Percentiles rank a stretch among this genome's conserved stretches.
phyloP scores from a whole-genome alignment of 1,139 yeast species.

The Debaryomyces subglobosus region DNA sequence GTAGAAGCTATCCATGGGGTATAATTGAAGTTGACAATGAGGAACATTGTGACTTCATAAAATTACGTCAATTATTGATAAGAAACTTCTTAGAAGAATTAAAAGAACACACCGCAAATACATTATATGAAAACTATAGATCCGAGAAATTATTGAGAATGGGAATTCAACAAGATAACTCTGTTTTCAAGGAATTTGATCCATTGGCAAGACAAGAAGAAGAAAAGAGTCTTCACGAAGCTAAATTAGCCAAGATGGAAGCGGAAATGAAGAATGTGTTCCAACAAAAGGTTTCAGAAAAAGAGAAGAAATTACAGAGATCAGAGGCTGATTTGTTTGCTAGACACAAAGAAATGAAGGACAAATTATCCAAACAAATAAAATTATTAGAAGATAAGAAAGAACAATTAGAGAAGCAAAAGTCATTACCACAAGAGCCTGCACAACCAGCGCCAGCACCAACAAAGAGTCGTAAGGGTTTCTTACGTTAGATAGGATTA shows the following conservation, averaged over 20 bases:
- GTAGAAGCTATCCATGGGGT: constrained; percentile 98
- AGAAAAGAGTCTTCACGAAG: constrained; percentile 91
- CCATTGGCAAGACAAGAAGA: constrained; percentile 93
- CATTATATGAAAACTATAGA: constrained; percentile 87
- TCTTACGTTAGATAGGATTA: constrained; percentile 42
- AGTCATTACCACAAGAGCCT: constrained; percentile 61
- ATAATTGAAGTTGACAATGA: constrained; percentile 94
- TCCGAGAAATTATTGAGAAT: constrained; percentile 74
- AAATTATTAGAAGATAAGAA: constrained; percentile 90
- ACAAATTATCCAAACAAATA: constrained; percentile 84
- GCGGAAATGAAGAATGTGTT: constrained; percentile 96
- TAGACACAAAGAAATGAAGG: constrained; percentile 97
- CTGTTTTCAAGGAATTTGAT: constrained; percentile 92
- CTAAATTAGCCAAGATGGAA: constrained; percentile 92
- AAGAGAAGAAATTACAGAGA: constrained; percentile 95
- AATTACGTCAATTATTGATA: constrained; percentile 85
- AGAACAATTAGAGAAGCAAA: constrained; percentile 72
- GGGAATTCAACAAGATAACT: constrained; percentile 92
- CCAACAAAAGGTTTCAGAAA: constrained; percentile 95
- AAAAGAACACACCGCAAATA: constrained; percentile 79
- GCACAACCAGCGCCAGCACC: constrained; percentile 43
- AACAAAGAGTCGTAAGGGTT: constrained; percentile 56
- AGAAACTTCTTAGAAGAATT: constrained; percentile 93
- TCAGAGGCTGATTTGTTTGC: constrained; percentile 96
- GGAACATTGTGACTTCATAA: constrained; percentile 89